These are phyloP conservation scores for Neotropicomus parvogracilis DNA, from an alignment of 1,284 basidiomycete species.

Conservation along the genomic window DNA sequence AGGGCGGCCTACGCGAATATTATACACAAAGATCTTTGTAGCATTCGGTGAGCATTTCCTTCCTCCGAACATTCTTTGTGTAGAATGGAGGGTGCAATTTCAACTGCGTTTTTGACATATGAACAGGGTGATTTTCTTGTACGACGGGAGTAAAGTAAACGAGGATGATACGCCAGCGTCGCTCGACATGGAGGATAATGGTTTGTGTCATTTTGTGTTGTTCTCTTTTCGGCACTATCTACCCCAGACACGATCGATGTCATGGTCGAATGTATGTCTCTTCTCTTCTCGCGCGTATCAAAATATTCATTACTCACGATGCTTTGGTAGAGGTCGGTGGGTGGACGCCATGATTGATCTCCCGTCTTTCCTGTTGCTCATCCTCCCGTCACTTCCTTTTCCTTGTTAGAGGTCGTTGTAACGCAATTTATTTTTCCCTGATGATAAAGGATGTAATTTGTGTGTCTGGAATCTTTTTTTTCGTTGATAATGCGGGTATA, in stretches of 20 bases:
- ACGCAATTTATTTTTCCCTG: neutral
- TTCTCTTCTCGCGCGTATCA: neutral
- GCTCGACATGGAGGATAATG: slow-evolving; percentile 85
- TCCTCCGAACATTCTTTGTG: too few relatives aligned
- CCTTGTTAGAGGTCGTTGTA: slow-evolving; percentile 5
- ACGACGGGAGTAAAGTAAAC: slow-evolving; percentile 77
- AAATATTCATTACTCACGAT: neutral
- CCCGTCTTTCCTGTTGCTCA: neutral
- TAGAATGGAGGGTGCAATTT: too few relatives aligned
- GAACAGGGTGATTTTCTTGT: slow-evolving; percentile 63
- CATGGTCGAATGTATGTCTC: slow-evolving; percentile 82
- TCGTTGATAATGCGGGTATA: too few relatives aligned
- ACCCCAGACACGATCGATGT: slow-evolving; percentile 80
- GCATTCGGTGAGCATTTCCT: slow-evolving; percentile 58
- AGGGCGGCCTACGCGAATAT: slow-evolving; percentile 91
- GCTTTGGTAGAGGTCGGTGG: slow-evolving; percentile 22
- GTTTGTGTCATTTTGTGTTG: slow-evolving; percentile 37
- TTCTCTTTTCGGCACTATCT: neutral
- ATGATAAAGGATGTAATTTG: neutral
- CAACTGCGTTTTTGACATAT: neutral
- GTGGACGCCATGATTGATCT: slow-evolving; percentile 16
- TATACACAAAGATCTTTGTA: slow-evolving; percentile 84
- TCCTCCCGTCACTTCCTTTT: neutral
- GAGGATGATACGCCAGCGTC: slow-evolving; percentile 84
- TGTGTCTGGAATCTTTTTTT: neutral